Percentiles rank a stretch among this genome's conserved stretches.
These are phyloP conservation scores for Amborella trichopoda DNA, from an alignment of 164 flowering plant species.

Conservation along the genomic window DNA sequence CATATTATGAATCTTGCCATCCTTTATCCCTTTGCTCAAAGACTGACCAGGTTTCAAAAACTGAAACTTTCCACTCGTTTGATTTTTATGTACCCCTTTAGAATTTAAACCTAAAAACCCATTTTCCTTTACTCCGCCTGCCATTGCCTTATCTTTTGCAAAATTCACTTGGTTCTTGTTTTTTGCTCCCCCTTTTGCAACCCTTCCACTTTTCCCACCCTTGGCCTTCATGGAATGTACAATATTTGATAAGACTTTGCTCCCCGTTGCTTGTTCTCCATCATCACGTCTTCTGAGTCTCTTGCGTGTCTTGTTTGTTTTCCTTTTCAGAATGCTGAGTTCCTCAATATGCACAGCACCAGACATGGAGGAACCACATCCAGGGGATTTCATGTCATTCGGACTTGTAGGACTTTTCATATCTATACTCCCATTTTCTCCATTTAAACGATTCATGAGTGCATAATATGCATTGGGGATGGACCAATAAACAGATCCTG, in stretches of 20 bases:
- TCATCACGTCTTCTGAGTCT: neutral
- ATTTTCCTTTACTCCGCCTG: too few relatives aligned
- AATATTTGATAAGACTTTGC: neutral
- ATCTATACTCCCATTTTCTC: neutral
- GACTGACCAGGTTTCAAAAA: too few relatives aligned
- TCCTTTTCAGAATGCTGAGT: neutral
- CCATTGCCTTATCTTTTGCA: neutral
- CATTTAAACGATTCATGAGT: neutral
- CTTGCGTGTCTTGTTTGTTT: neutral
- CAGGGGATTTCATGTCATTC: neutral
- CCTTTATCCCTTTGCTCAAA: neutral
- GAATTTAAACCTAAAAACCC: too few relatives aligned
- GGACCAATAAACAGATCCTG: neutral
- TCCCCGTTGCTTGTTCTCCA: neutral
- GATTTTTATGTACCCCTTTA: too few relatives aligned
- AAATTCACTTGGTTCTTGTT: neutral
- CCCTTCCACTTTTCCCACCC: neutral
- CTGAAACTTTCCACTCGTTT: too few relatives aligned
- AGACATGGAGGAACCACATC: neutral
- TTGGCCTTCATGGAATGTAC: neutral
- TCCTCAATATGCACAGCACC: too few relatives aligned
- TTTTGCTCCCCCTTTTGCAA: neutral
- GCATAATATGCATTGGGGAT: conserved; percentile 2
- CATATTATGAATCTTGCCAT: neutral
- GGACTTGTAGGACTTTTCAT: neutral